Evolutionary conservation across 305 asterid species (phyloP).

Genomic region (Fraxinus ornus): DNA sequence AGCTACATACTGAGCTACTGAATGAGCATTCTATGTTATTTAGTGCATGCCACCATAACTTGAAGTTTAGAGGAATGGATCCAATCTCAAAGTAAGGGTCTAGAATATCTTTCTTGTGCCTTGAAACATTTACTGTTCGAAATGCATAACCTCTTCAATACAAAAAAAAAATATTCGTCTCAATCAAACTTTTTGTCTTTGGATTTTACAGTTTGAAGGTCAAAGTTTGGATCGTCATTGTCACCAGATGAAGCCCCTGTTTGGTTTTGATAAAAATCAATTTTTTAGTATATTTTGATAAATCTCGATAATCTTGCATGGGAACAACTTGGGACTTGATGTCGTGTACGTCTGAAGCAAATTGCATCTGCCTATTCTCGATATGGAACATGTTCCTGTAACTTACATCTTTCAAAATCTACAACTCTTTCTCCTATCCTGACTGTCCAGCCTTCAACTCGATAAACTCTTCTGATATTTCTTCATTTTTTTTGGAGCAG

Average conservation of each 20-base stretch:
- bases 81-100: not conserved
- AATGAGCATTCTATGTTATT: not conserved
- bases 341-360: not conserved
- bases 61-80: not conserved
- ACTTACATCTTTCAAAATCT: not conserved
- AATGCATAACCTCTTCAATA: not conserved
- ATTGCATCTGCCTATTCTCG: not conserved
- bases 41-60: not conserved
- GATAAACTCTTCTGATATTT: not conserved
- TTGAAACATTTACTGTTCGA: not conserved
- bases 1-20: not conserved
- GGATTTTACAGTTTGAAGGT: not conserved
- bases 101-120: not conserved
- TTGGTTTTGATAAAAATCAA: not conserved
- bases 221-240: not conserved
- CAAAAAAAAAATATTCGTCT: too few relatives aligned
- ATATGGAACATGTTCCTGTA: not conserved
- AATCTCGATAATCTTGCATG: not conserved
- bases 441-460: not conserved
- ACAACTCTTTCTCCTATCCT: not conserved
- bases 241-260: not conserved
- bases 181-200: not conserved
- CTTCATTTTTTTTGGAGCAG: not conserved
- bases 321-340: not conserved
- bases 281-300: too few relatives aligned